Percentiles rank a stretch among this genome's conserved stretches.
Evolutionary conservation across 2,329 filamentous ascomycete species (phyloP).

Genomic region (Pseudogymnoascus sp.): DNA sequence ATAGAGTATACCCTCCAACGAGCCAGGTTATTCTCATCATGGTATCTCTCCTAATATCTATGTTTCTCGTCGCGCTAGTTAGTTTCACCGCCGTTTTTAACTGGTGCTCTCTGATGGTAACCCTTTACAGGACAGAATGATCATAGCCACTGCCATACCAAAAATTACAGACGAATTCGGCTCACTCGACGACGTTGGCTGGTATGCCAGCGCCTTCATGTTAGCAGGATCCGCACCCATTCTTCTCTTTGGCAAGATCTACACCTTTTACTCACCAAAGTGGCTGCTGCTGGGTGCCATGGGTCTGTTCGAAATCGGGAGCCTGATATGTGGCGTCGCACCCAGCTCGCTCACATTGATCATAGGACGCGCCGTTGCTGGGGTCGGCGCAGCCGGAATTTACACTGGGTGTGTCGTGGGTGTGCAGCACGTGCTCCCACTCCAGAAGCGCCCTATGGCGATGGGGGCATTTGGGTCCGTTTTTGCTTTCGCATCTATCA

Average conservation of each 20-base stretch:
- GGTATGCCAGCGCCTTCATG: conserved; percentile 32
- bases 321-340: conserved; percentile 23
- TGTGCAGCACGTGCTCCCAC: conserved; percentile 19
- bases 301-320: conserved; percentile 26
- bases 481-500: conserved; percentile 20
- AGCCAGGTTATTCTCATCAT: conserved; percentile 25
- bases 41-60: conserved; percentile 33
- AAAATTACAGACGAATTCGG: conserved; percentile 19
- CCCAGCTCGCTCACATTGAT: conserved; percentile 24
- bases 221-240: conserved; percentile 24
- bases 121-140: conserved; percentile 23
- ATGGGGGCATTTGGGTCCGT: conserved; percentile 18
- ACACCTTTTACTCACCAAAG: conserved; percentile 24
- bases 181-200: conserved; percentile 21
- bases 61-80: conserved; percentile 37
- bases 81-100: neutral
- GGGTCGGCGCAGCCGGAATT: conserved; percentile 23
- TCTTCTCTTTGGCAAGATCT: conserved; percentile 20
- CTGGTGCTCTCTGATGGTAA: neutral
- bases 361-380: conserved; percentile 25
- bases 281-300: conserved; percentile 21
- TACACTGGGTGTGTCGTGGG: conserved; percentile 25
- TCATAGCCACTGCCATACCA: conserved; percentile 15
- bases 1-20: neutral
- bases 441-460: conserved; percentile 17